Evolutionary conservation across 2,329 filamentous ascomycete genomes (phyloP), one percentile per base, ranked within the genome.

Genomic region (Grosmannia serpens): DNA sequence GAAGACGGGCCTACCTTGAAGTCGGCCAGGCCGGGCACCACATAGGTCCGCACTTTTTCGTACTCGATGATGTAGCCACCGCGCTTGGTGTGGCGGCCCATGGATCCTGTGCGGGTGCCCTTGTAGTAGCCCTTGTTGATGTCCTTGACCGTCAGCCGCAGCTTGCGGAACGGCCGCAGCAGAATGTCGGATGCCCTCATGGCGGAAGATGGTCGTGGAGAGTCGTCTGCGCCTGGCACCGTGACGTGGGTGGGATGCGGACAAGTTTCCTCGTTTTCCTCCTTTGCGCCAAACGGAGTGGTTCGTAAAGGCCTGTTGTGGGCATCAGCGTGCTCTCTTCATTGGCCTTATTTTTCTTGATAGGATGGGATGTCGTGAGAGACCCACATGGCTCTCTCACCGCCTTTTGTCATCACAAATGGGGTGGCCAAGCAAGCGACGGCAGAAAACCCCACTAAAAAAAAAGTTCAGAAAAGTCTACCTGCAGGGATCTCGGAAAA

Each of bases 41-140:
- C 87, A 71, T 91, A 99, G 58, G 91, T 96, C 72, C 92, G 86
- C 68, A 97, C 89, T 75, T 95, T 96, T 58, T 78, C 74, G 80
- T 82, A 95, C 64, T 97, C 88, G 64, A 97, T 85, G 53, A 84
- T 71, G 73, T 94, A 99, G 55, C 86, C 86, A 72, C 92, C 94
- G 70, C 84, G 83, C 70, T 88, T 88, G 58, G 88, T 91, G 74
- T 95, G 89, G 17, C 78, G 75, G 71, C 94, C 94, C 84, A 95
- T 91, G 49, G 88, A 84, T 1, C 94, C 94, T 1, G 90, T 87
- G 53, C 91, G 81, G 67, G 88, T 96, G 70, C 94, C 94, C 80
- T 97, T 97, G 84, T 99, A 99, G 83, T 86, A 99, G 65, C 91
- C 92, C 70, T 90, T 89, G 71, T 87, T 88, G 70, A 92, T 86